phyloP scores from a whole-genome alignment of 202 grass and related monocot genomes.

The Setaria viridis region DNA sequence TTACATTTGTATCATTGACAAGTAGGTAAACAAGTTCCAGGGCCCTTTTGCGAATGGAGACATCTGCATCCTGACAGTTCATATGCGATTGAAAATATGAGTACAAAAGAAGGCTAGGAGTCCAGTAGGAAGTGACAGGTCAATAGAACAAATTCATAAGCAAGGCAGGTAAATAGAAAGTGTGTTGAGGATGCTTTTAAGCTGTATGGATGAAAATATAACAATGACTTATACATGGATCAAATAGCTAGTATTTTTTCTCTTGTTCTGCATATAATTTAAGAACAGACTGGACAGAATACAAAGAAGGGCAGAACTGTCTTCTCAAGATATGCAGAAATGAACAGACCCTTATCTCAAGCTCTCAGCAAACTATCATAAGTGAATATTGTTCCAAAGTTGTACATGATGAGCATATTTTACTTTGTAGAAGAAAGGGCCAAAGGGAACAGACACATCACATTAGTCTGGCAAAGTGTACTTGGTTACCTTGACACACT shows the following conservation, averaged over 20 bases:
- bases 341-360: not conserved
- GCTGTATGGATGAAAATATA: slow-evolving; percentile 1
- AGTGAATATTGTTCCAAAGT: not conserved
- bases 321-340: slow-evolving; percentile 14
- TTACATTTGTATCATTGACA: slow-evolving; percentile 90
- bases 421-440: not conserved
- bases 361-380: not conserved
- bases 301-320: not conserved
- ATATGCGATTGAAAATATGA: slow-evolving; percentile 36
- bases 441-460: slow-evolving; percentile 37
- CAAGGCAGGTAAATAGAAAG: not conserved
- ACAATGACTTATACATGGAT: not conserved
- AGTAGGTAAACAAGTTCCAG: slow-evolving; percentile 94
- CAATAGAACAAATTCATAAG: slow-evolving; percentile 6
- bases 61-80: slow-evolving; percentile 92
- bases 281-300: not conserved
- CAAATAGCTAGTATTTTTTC: not conserved
- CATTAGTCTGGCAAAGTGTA: slow-evolving; percentile 8
- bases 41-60: slow-evolving; percentile 97
- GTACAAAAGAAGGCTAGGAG: slow-evolving; percentile 22
- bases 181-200: not conserved
- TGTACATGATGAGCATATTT: slow-evolving; percentile 2
- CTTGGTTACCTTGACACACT: slow-evolving; percentile 90
- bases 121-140: slow-evolving; percentile 5
- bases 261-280: not conserved